Base-by-base conservation (phyloP, 768 basidiomycete genomes). In the Kwoniella europaea region DNA sequence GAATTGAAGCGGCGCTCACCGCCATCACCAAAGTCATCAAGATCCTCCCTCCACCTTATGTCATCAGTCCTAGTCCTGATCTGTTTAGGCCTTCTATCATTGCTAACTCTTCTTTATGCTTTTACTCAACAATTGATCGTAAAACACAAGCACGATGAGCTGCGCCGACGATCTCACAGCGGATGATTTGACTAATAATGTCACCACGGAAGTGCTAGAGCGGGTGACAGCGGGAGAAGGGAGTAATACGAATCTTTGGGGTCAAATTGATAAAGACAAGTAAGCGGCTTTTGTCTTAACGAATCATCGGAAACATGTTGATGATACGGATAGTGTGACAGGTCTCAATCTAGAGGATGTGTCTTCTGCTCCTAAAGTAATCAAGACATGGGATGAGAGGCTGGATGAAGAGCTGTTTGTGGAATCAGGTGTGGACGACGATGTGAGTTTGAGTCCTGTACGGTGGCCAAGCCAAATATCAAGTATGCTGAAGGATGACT, bases 361-460 rank as follows among this genome's bases (percentile, higher is more conserved):
- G 12, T 72, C 71, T 18, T 68, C 73, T 13, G 82, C 81, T 16
- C 68, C 77, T 5, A 75, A 69, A 46, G 79, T 81, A 46, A 77
- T 83, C 72, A 83, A 83, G 74, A 78, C 81, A 1, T 83, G 82
- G 82, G 82, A 83, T 59, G 74, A 83, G 1, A 46, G 82, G 54
- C 67, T 82, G 52, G 70, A 73, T 20, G 81, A 80, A 59, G 76
- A 77, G 27, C 29, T 70, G 2, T 72, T 58, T 57, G 78, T 82
- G 18, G 75, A 81, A 55, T 77, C 76, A 24, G 82, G 82, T 29
- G 82, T 83, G 6, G 82, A 83, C 56, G 82, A 83, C 56, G 81
- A 83, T 62, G 82, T 82, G 59, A 67, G 80, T 71, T 27, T 63
- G 35, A 24, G 65, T 52, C 16, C 3, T 20, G 2, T 46, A 35